These are phyloP conservation scores for Calonectria fujianensis DNA, from an alignment of 2,329 filamentous ascomycete genomes.

Conservation along the genomic window DNA sequence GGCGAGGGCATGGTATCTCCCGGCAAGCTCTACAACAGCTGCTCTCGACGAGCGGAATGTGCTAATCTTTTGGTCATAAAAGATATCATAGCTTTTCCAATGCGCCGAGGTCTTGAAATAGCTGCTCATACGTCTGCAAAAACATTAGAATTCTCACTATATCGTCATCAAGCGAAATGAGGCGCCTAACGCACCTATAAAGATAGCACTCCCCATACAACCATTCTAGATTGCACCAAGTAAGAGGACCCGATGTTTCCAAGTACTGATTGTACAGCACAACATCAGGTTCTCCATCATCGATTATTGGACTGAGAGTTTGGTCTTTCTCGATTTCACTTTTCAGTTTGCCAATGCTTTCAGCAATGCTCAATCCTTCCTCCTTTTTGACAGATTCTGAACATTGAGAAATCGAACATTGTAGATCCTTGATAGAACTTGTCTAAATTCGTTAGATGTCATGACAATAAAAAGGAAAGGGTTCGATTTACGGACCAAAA, in stretches of 20 bases:
- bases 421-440: background rate
- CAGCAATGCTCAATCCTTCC: background rate
- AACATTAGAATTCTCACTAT: no score
- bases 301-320: background rate
- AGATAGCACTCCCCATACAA: conserved; percentile 18
- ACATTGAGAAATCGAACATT: background rate
- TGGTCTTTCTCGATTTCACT: background rate
- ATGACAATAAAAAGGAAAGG: background rate
- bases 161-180: no score
- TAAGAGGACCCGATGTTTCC: background rate
- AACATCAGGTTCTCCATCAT: conserved; percentile 2
- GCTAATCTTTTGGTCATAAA: conserved; percentile 7
- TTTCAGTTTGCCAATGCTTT: background rate
- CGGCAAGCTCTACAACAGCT: conserved; percentile 7
- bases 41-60: conserved; percentile 5
- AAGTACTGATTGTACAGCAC: background rate
- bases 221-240: conserved; percentile 2
- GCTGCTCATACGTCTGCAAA: background rate
- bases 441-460: background rate
- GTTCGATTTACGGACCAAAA: background rate
- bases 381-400: background rate
- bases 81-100: conserved; percentile 6
- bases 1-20: background rate
- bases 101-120: background rate
- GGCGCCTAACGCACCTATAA: background rate